Evolutionary conservation across 2,329 filamentous ascomycete genomes (phyloP).

Genomic region (Nakataea oryzae): DNA sequence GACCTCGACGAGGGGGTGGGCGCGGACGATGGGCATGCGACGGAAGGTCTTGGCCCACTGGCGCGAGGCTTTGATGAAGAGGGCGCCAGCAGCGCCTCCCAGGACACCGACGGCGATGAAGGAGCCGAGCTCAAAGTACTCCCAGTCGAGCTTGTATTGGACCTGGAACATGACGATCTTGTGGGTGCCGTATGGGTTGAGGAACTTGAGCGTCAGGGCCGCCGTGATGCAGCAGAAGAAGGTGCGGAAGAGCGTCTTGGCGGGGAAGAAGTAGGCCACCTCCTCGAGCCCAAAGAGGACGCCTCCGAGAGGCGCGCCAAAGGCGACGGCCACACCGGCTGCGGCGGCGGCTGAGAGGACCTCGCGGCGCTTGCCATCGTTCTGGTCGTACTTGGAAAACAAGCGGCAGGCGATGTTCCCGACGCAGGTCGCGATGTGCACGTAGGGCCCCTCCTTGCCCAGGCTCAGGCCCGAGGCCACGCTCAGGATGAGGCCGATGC

Average conservation of each 20-base stretch:
- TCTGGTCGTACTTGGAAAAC: slow-evolving; percentile 88
- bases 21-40: slow-evolving; percentile 69
- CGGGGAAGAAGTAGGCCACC: slow-evolving; percentile 94
- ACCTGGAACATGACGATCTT: slow-evolving; percentile 98
- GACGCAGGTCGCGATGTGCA: slow-evolving; percentile 93
- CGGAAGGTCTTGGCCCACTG: slow-evolving; percentile 86
- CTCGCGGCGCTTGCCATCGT: slow-evolving; percentile 89
- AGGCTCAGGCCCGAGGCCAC: slow-evolving; percentile 88
- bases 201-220: slow-evolving; percentile 81
- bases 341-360: slow-evolving; percentile 88
- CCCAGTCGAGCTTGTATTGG: slow-evolving; percentile 82
- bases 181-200: slow-evolving; percentile 90
- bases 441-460: slow-evolving; percentile 90
- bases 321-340: slow-evolving; percentile 86
- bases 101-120: slow-evolving; percentile 83
- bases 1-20: slow-evolving; percentile 77
- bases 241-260: slow-evolving; percentile 91
- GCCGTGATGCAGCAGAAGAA: slow-evolving; percentile 98
- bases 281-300: slow-evolving; percentile 92
- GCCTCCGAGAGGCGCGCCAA: slow-evolving; percentile 78
- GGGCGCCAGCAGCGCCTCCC: slow-evolving; percentile 73
- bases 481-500: slow-evolving; percentile 70
- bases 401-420: slow-evolving; percentile 91
- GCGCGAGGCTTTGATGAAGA: slow-evolving; percentile 94
- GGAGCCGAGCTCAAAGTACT: slow-evolving; percentile 77